A percentile compares a stretch with the other conserved stretches of the same genome.
These are phyloP conservation scores for Polysphondylium violaceum DNA, from an alignment of 78 protist genomes.

Conservation along the genomic window DNA sequence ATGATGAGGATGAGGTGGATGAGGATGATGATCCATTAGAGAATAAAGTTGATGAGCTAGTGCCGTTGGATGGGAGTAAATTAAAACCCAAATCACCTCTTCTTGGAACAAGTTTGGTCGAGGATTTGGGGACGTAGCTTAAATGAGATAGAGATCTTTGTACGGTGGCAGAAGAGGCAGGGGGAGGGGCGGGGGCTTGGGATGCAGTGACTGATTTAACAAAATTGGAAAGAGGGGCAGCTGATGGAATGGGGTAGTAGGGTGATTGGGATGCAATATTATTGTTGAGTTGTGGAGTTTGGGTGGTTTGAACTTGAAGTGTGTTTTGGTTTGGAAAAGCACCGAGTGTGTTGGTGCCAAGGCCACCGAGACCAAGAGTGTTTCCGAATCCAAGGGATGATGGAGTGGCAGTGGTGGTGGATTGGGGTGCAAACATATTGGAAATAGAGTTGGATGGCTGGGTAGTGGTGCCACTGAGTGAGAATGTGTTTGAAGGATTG, in stretches of 20 bases:
- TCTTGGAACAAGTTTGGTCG: constrained; percentile 34
- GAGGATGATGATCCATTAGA: neutral
- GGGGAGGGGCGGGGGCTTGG: neutral
- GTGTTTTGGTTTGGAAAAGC: neutral
- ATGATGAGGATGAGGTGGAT: too few species aligned
- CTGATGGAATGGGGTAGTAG: constrained; percentile 47
- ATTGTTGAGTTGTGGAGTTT: neutral
- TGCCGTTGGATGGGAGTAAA: neutral
- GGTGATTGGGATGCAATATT: constrained; percentile 7
- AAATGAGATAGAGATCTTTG: constrained; percentile 25
- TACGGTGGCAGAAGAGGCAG: constrained; percentile 14
- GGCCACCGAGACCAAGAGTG: too few species aligned
- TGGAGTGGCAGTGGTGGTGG: neutral
- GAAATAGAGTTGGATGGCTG: neutral
- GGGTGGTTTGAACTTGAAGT: neutral
- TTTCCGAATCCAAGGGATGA: neutral
- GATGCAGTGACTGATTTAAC: constrained; percentile 11
- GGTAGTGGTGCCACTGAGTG: neutral
- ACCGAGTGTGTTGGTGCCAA: neutral
- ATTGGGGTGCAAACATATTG: neutral
- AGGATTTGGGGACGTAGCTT: constrained; percentile 46
- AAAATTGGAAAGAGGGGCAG: constrained; percentile 6
- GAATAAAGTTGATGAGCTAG: neutral
- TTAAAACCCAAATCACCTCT: constrained; percentile 19
- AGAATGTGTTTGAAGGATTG: neutral